These are phyloP conservation scores for Sphaerobolus stellatus DNA, from an alignment of 1,284 basidiomycete species.

Conservation along the genomic window DNA sequence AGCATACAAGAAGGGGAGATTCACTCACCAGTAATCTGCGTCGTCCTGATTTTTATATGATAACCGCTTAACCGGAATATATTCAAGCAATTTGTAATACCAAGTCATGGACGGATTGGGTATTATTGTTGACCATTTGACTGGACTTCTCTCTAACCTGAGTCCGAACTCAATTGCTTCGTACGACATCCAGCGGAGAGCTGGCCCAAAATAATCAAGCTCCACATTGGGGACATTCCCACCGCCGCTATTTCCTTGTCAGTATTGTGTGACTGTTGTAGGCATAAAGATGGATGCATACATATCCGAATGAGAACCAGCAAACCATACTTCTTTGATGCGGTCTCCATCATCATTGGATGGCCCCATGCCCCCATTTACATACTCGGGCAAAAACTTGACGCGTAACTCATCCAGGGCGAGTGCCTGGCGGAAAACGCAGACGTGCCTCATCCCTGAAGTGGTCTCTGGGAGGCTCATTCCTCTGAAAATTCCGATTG, in stretches of 20 bases:
- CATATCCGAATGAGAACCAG: slow-evolving; percentile 8
- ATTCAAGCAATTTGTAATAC: background rate
- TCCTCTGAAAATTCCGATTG: slow-evolving; percentile 56
- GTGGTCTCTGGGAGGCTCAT: slow-evolving; percentile 60
- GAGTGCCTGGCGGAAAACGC: slow-evolving; percentile 38
- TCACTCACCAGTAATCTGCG: too few relatives aligned
- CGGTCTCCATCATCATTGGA: too few relatives aligned
- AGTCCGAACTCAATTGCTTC: background rate
- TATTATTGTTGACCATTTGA: background rate
- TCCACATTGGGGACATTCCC: background rate
- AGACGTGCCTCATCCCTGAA: slow-evolving; percentile 51
- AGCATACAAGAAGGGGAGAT: too few relatives aligned
- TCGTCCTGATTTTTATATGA: background rate
- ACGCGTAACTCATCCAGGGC: slow-evolving; percentile 28
- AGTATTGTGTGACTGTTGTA: background rate
- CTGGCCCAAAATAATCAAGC: background rate
- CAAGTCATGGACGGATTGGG: background rate
- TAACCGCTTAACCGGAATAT: background rate
- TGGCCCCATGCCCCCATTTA: slow-evolving; percentile 18
- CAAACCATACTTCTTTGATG: slow-evolving; percentile 6
- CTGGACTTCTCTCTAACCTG: background rate
- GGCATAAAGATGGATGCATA: background rate
- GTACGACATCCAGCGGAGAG: background rate
- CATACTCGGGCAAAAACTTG: slow-evolving; percentile 25
- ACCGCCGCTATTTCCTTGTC: slow-evolving; percentile 8